These are phyloP conservation scores for Aspergillus thermomutatus DNA, from an alignment of 2,329 filamentous ascomycete genomes.

Conservation along the genomic window DNA sequence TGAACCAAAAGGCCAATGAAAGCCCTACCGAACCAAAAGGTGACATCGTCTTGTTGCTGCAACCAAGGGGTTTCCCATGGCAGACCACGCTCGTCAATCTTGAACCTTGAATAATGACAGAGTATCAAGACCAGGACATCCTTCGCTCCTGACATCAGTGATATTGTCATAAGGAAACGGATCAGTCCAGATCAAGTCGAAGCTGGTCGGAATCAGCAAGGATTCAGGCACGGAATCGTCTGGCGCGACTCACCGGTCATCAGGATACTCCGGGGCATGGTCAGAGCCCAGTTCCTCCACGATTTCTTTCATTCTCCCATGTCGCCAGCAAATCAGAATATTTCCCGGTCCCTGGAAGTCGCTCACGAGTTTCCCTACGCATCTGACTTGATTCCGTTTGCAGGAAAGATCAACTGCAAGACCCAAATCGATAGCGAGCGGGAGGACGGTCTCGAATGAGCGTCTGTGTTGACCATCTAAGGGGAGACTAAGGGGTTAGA, in stretches of 20 bases:
- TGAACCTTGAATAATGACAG: constrained; percentile 16
- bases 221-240: not conserved
- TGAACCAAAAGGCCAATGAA: not conserved
- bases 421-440: constrained; percentile 26
- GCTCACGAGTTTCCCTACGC: constrained; percentile 19
- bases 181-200: constrained; percentile 29
- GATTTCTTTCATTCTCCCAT: constrained; percentile 22
- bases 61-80: not conserved
- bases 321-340: constrained; percentile 30
- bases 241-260: constrained; percentile 20
- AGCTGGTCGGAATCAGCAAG: constrained; percentile 13
- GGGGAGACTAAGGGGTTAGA: not conserved
- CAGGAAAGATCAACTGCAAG: constrained; percentile 26
- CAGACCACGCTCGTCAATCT: constrained; percentile 7
- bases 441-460: constrained; percentile 23
- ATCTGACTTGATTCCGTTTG: constrained; percentile 19
- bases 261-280: constrained; percentile 22
- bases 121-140: constrained; percentile 24
- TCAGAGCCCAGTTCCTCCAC: constrained; percentile 18
- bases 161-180: constrained; percentile 27
- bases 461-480: constrained; percentile 16
- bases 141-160: constrained; percentile 22
- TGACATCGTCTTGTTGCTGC: not conserved
- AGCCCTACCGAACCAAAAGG: not conserved
- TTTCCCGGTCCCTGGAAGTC: constrained; percentile 23